Conservation (phyloP, 192 early-diverging fungal genomes). For the Podila horticola region DNA sequence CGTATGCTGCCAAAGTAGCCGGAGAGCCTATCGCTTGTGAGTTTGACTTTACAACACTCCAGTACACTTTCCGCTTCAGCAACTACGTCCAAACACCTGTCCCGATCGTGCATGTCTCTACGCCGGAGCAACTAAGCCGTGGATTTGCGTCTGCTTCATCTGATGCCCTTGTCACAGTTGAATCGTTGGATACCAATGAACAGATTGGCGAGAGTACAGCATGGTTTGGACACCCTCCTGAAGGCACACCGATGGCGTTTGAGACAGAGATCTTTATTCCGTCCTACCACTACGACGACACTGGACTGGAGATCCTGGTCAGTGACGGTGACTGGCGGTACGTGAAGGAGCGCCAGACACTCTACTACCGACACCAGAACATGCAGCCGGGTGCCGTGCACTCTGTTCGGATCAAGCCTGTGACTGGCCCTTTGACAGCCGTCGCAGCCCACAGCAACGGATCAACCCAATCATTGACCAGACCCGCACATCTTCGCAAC, state of each 20-base stretch:
- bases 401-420: constrained; percentile 31
- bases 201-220: neutral
- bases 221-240: constrained; percentile 36
- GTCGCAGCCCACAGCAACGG: neutral
- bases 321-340: constrained; percentile 80
- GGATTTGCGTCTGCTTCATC: neutral
- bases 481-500: neutral
- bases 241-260: constrained; percentile 27
- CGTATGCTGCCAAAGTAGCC: constrained; percentile 81
- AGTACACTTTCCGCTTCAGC: constrained; percentile 70
- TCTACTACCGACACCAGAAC: constrained; percentile 64
- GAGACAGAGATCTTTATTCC: constrained; percentile 82
- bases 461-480: neutral
- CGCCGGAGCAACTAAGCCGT: constrained; percentile 7
- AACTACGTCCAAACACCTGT: constrained; percentile 51
- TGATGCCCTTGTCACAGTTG: neutral
- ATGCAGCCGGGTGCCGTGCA: constrained; percentile 39
- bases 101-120: constrained; percentile 21
- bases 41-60: constrained; percentile 69
- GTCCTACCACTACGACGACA: constrained; percentile 71
- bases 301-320: constrained; percentile 62
- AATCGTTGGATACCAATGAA: constrained; percentile 3
- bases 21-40: constrained; percentile 68
- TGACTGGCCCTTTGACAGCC: neutral
- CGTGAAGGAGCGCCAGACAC: constrained; percentile 70